Evolutionary conservation across 2,329 filamentous ascomycete species (phyloP).

Genomic region (Aspergillus tamarii): DNA sequence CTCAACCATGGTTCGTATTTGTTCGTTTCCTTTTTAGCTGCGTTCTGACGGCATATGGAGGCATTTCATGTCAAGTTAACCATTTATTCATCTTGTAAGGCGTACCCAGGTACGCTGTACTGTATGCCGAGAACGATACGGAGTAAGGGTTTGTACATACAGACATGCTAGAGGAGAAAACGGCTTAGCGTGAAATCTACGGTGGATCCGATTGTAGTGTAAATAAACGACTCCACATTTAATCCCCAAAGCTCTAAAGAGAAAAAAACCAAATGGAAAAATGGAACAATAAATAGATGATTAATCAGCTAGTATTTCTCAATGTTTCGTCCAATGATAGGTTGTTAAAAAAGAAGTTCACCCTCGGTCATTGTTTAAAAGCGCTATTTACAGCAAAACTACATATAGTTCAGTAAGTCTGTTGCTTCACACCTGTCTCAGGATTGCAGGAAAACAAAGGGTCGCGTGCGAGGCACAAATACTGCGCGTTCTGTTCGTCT

Average conservation of each 20-base stretch:
- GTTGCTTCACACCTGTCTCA: background rate
- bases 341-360: background rate
- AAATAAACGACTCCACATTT: slow-evolving; percentile 30
- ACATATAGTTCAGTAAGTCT: background rate
- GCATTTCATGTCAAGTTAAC: slow-evolving; percentile 1
- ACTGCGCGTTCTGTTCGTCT: slow-evolving; percentile 9
- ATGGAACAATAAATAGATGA: background rate
- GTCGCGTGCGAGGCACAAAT: slow-evolving; percentile 13
- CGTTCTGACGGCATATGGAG: slow-evolving; percentile 10
- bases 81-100: background rate
- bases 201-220: slow-evolving; percentile 25
- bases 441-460: slow-evolving; percentile 4
- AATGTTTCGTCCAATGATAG: slow-evolving; percentile 6
- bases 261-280: background rate
- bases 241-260: slow-evolving; percentile 19
- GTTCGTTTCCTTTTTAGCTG: slow-evolving; percentile 11
- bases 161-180: slow-evolving; percentile 8
- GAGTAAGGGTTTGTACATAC: slow-evolving; percentile 14
- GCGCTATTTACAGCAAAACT: background rate
- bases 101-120: background rate
- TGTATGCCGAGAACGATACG: slow-evolving; percentile 14
- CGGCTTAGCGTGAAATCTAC: slow-evolving; percentile 14
- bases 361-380: background rate
- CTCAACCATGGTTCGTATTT: slow-evolving; percentile 33
- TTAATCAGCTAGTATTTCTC: slow-evolving; percentile 3